Base-by-base conservation (phyloP, 352 stramenopile species). In the Phytopythium kandeliae region DNA sequence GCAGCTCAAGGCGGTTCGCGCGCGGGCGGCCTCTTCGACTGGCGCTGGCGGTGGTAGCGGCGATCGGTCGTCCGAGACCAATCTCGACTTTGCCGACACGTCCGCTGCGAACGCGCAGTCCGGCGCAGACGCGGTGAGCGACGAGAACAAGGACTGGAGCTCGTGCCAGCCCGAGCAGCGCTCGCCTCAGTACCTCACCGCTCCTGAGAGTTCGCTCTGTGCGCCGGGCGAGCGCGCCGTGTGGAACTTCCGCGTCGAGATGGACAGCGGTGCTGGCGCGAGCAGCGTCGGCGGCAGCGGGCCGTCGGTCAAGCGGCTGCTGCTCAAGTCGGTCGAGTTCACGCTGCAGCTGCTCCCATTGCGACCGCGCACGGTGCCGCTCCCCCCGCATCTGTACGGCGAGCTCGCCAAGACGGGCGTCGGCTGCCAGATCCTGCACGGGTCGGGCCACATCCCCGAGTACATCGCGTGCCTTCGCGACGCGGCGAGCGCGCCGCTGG, bases 121-220 rank as follows among this genome's bases (percentile, higher is more conserved):
- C 19, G 28, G 63, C 24, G 38, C 38, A 30, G 82, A 91, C 35
- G 63, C 80, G 4, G 82, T 67, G 2, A 74, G 83, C 17, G 85
- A 95, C 44, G 85, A 93, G 21, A 86, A 90, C 66, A 95, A 95
- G 48, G 85, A 95, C 57, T 95, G 85, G 85, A 95, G 82, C 44
- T 85, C 79, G 8, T 95, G 85, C 22, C 80, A 86, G 22, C 85
- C 85, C 19, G 85, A 95, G 31, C 85, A 95, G 55, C 81, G 85
- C 25, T 74, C 79, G 4, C 46, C 76, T 0, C 78, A 91, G 48
- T 86, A 78, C 49, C 62, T 95, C 19, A 62, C 62, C 12, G 55
- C 78, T 2, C 84, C 78, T 8, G 78, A 90, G 22, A 88, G 79
- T 25, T 93, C 79, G 4, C 34, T 95, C 4, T 95, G 85, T 50